Base-by-base conservation (phyloP, 1,284 basidiomycete genomes). In the Limonomyces culmigenus region DNA sequence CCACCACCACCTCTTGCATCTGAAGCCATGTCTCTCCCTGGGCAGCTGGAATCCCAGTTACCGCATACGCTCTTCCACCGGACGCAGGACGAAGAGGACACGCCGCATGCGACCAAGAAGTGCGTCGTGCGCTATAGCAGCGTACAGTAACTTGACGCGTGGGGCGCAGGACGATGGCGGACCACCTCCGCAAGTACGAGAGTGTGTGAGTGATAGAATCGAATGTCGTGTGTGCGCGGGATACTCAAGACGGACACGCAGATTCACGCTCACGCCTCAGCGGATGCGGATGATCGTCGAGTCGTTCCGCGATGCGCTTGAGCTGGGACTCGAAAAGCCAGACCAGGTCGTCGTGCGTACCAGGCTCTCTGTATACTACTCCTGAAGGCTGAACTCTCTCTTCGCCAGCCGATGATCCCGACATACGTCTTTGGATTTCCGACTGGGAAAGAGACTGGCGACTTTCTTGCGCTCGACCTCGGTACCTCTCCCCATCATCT, bases 351-450 rank as follows among this genome's bases (percentile, higher is more conserved):
- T 98, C 52, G 89, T 93, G 53, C 52, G 88, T 75, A 41, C 47
- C 25, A 34, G 25, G 18, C 10, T 32, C 32, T 31, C 8, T 19
- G 17, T 37, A n/a, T n/a, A n/a, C n/a, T n/a, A n/a, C n/a, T n/a
- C n/a, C n/a, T n/a, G n/a, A n/a, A n/a, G n/a, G n/a, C n/a, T n/a
- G n/a, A n/a, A n/a, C n/a, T n/a, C n/a, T n/a, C n/a, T n/a, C n/a
- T 15, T 38, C 29, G 43, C n/a, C 46, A 85, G 80, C 86, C 84
- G 16, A 89, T 87, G 92, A 85, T 97, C 39, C 93, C 95, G 3
- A 91, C 93, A 1, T 98, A 67, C 55, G 93, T 98, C 38, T 97
- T 98, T 51, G 92, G 89, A 30, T 98, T 89, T 83, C 95, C 93
- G 13, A 72, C 77, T 5, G 89, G 93, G 3, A 56, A 86, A 38